Evolutionary conservation across 1,284 basidiomycete species (phyloP), one percentile per base, ranked within the genome.

Genomic region (Chalciporus sp.): DNA sequence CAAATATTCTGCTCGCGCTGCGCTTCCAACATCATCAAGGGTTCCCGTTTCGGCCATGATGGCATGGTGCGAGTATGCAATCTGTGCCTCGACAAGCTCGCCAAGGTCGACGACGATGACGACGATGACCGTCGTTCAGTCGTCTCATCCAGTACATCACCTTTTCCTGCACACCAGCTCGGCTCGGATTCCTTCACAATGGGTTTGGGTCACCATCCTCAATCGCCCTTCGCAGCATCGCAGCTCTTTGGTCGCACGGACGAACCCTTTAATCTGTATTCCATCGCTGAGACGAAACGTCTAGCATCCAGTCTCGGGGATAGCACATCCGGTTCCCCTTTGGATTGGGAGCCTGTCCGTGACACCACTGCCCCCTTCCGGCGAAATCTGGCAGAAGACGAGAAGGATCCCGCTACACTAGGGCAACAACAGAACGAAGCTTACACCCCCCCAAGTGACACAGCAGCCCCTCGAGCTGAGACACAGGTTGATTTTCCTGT

Each of bases 11-110:
- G 95, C 71, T 93, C 92, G 20, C 84, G 93, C 7, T 94, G 96
- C 70, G 95, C 96, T 3, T 95, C 94, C n/a, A 96, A 98, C 65
- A 92, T 98, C 64, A 94, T 99, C 71, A 94, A 95, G 58, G 95
- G 94, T 7, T 82, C 86, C n/a, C 86, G 94, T 1, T 98, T 97
- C 67, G 94, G 94, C 7, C 90, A 94, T 57, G 87, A 95, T 52
- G 94, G 94, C 28, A 91, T 91, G 82, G 82, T 98, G 52, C 85
- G 96, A 54, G 90, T 95, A 11, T 98, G 95, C 75, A 97, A 98
- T 66, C 79, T 97, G 19, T 99, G 97, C 70, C 77, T 97, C 26
- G 90, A 92, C 63, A 95, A 95, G 72, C 83, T 97, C 53, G 87
- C 90, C 51, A 91, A 90, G 61, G 88, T 84, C 19, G 78, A 79